Base-by-base conservation (phyloP, 176 grass and related monocot genomes). In the Areca catechu region DNA sequence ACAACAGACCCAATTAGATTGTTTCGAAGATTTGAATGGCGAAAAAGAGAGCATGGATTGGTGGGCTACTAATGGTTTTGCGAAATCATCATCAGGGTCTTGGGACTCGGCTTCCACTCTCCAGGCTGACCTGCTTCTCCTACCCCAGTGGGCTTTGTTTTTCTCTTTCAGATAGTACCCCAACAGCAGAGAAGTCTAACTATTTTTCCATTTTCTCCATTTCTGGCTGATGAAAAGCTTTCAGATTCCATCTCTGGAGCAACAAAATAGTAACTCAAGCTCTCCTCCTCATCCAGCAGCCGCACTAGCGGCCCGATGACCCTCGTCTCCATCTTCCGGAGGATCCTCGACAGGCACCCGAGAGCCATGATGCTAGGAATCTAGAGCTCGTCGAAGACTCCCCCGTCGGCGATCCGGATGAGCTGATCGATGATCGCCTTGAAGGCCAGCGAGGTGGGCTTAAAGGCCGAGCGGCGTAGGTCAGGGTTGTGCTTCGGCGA, bases 231-330 rank as follows among this genome's bases (percentile, higher is more conserved):
- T 17, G 63, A 71, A 29, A 80, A 82, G 22, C 51, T 54, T 51
- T 74, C 53, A 76, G 53, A 61, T 72, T 83, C 62, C 79, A 49
- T 66, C 60, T 59, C 12, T 78, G 62, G 73, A 22, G 57, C 74
- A 65, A 25, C 19, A 20, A 23, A 52, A 65, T 9, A 53, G 47
- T 28, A 57, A 14, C 53, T 59, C 30, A 23, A 34, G 29, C 48
- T 60, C 20, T 67, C 70, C 56, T 61, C 61, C 53, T 43, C 34
- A 60, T 61, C 21, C n/a, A n/a, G n/a, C n/a, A n/a, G n/a, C n/a
- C n/a, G n/a, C n/a, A 63, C 61, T 47, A 63, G 47, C 3, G 43
- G 47, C 0, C 15, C 43, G 48, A 50, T 22, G 15, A 63, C 3
- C 3, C 48, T 14, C 20, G 43, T 63, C 61, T 63, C 61, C 12